Evolutionary conservation across 148 eudicot species (phyloP), one percentile per base, ranked within the genome.

Genomic region (Rhododendron simsii): DNA sequence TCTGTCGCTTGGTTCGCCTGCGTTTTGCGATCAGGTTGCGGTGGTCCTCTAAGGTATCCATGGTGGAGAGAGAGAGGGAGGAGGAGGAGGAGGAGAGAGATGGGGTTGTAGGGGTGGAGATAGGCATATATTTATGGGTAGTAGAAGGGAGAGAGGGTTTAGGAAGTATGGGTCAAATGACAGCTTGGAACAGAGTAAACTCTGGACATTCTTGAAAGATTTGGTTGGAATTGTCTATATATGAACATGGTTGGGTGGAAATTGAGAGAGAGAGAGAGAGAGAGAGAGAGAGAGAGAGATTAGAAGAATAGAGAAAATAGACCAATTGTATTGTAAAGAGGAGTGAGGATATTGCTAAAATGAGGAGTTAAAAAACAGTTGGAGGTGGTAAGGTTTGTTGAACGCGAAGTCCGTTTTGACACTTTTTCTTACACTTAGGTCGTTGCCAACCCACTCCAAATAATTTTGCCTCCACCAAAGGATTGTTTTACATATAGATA

Each of bases 1-100:
- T 89, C 53, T 90, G 93, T 44, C 94, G 57, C 77, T 93, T 93
- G 74, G 95, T 93, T 84, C 95, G 86, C 76, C 89, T 92, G 35
- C 93, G 91, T 84, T 92, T 93, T 11, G 89, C 89, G 4, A 91
- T 84, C 39, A 67, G 83, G 82, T 44, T 18, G 26, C 21, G 85
- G 41, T 87, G 85, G 30, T 87, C 88, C 44, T 86, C 84, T 12
- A 84, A 80, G 57, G 51, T 45, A 12, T 35, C 79, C 79, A 75
- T 75, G 4, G 45, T 6, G 9, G 47, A 75, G n/a, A 35, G 79
- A 37, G 78, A 37, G 7, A 35, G 41, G 1, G 44, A 13, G 41
- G 47, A 77, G 35, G 9, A n/a, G 37, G 75, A 37, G 82, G 65
- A 47, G 55, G 35, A 20, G 81, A 2, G 81, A 47, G 53, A 44